These are phyloP conservation scores for Mycena maculata DNA, from an alignment of 768 basidiomycete genomes.

Conservation along the genomic window DNA sequence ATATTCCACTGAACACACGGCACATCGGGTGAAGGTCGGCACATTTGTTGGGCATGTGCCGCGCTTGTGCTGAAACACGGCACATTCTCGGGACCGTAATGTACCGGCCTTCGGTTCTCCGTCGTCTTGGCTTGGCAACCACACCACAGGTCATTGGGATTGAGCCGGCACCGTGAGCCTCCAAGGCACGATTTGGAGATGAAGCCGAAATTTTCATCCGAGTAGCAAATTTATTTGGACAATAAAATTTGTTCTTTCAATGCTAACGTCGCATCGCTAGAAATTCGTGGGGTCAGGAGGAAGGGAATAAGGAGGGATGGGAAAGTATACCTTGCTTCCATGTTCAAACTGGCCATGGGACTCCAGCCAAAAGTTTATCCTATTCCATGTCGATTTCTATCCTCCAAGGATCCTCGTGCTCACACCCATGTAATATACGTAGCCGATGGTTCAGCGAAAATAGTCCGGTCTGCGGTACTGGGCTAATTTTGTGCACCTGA, in stretches of 20 bases:
- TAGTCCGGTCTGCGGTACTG: slow-evolving; percentile 11
- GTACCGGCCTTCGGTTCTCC: slow-evolving; percentile 2
- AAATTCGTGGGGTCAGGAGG: slow-evolving; percentile 6
- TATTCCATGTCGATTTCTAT: slow-evolving; percentile 15
- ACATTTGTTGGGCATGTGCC: slow-evolving; percentile 8
- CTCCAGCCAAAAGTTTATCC: slow-evolving; percentile 16
- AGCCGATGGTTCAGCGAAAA: slow-evolving; percentile 21
- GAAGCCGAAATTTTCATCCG: slow-evolving; percentile 3
- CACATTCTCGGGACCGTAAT: slow-evolving; percentile 5
- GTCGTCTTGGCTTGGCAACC: neutral
- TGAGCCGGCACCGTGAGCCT: neutral
- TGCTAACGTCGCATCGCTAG: neutral
- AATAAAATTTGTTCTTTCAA: neutral
- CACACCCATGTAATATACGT: slow-evolving; percentile 1
- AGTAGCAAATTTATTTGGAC: slow-evolving; percentile 12
- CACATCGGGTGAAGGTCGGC: slow-evolving; percentile 10
- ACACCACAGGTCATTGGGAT: neutral
- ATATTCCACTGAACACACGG: slow-evolving; percentile 1
- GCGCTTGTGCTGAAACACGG: slow-evolving; percentile 2
- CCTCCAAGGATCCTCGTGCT: slow-evolving; percentile 10
- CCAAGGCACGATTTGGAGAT: neutral
- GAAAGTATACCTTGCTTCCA: slow-evolving; percentile 14
- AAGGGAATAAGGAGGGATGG: slow-evolving; percentile 5
- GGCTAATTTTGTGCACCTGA: slow-evolving; percentile 11
- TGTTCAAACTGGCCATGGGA: slow-evolving; percentile 23